These are phyloP conservation scores for Moesziomyces parantarcticus DNA, from an alignment of 1,284 basidiomycete genomes.

Conservation along the genomic window DNA sequence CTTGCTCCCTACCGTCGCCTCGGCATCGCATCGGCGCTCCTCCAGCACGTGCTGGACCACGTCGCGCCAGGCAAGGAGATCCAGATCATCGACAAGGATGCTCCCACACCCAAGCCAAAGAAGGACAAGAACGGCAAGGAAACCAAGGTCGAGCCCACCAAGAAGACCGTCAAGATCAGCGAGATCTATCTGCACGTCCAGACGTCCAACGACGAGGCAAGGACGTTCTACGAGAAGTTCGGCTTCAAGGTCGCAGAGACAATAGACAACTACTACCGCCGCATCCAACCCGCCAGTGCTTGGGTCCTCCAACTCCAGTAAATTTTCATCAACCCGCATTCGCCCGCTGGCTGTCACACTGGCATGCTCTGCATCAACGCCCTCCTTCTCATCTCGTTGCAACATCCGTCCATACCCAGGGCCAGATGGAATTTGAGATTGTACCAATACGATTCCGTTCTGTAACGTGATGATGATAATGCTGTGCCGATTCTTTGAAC, in stretches of 20 bases:
- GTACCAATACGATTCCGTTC: conserved; percentile 13
- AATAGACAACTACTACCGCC: conserved; percentile 62
- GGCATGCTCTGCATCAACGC: no score
- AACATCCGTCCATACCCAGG: no score
- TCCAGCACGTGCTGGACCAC: conserved; percentile 64
- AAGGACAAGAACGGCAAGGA: conserved; percentile 59
- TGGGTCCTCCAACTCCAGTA: conserved; percentile 65
- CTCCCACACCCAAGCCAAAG: conserved; percentile 22
- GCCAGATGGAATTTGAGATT: conserved; percentile 1
- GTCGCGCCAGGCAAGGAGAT: conserved; percentile 61
- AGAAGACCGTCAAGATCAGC: conserved; percentile 50
- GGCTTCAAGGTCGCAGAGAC: conserved; percentile 66
- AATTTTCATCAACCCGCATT: neutral
- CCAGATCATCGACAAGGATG: conserved; percentile 31
- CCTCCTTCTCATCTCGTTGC: no score
- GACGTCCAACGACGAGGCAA: conserved; percentile 66
- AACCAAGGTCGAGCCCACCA: conserved; percentile 37
- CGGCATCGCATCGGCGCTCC: conserved; percentile 66
- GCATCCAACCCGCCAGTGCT: conserved; percentile 66
- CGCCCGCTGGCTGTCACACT: conserved; percentile 1
- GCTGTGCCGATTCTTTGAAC: neutral
- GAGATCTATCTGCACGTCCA: conserved; percentile 68
- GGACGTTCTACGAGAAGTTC: conserved; percentile 67
- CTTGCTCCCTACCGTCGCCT: conserved; percentile 69
- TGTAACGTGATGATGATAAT: conserved; percentile 3